phyloP scores from a whole-genome alignment of 2,329 filamentous ascomycete species.

The Alternaria conjuncta region DNA sequence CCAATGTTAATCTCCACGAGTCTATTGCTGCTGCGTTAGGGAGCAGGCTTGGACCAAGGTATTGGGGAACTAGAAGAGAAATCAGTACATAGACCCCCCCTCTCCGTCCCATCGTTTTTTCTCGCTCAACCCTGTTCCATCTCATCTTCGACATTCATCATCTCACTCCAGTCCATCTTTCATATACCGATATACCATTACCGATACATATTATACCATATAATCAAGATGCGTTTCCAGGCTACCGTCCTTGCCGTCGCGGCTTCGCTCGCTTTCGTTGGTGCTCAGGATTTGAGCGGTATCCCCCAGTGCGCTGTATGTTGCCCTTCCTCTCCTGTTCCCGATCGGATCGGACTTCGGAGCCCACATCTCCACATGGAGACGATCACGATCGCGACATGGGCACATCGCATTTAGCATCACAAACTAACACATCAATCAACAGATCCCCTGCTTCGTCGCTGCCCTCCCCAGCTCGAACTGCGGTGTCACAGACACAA shows the following conservation, averaged over 20 bases:
- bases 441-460: slow-evolving; percentile 56
- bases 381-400: neutral
- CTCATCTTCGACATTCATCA: neutral
- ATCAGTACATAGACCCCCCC: neutral
- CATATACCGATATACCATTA: neutral
- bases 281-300: slow-evolving; percentile 34
- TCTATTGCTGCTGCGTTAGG: neutral
- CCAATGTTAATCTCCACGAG: slow-evolving; percentile 2
- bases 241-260: slow-evolving; percentile 31
- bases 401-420: neutral
- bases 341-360: neutral
- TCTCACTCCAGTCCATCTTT: slow-evolving; percentile 1
- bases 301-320: slow-evolving; percentile 47
- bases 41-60: neutral
- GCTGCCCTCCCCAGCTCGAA: slow-evolving; percentile 56
- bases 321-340: neutral
- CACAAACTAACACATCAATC: neutral
- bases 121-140: neutral
- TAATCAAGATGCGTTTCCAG: slow-evolving; percentile 41
- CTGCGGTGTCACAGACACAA: slow-evolving; percentile 56
- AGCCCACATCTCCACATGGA: neutral
- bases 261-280: slow-evolving; percentile 34
- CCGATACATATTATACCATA: neutral
- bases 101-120: neutral
- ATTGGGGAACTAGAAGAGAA: neutral